These are phyloP conservation scores for Linum usitatissimum DNA, from an alignment of 345 rosid species.

Conservation along the genomic window DNA sequence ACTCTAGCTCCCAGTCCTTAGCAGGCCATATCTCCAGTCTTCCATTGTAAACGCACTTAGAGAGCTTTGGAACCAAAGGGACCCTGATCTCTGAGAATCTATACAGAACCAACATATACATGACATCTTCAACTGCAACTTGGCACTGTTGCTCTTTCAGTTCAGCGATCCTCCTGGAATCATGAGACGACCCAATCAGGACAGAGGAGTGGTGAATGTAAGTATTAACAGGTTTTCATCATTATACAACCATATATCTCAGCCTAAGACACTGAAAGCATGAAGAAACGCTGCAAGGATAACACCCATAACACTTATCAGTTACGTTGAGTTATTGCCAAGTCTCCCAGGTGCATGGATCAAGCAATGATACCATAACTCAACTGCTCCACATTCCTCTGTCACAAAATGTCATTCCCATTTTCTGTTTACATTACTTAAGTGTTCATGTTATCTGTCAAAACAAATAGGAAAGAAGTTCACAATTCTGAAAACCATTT, in stretches of 20 bases:
- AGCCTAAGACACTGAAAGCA: neutral
- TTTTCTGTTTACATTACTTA: neutral
- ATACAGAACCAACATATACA: constrained; percentile 70
- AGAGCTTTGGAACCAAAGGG: constrained; percentile 77
- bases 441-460: neutral
- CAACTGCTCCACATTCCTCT: neutral
- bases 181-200: constrained; percentile 15
- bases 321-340: constrained; percentile 2
- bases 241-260: neutral
- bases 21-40: constrained; percentile 86
- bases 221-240: neutral
- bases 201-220: neutral
- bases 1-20: constrained; percentile 89
- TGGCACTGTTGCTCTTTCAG: constrained; percentile 55
- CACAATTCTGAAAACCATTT: neutral
- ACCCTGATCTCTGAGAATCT: constrained; percentile 81
- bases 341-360: constrained; percentile 1
- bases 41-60: constrained; percentile 63
- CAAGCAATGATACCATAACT: neutral
- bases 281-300: neutral
- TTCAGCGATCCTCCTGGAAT: constrained; percentile 66
- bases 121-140: constrained; percentile 73
- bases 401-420: neutral
- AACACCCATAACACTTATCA: constrained; percentile 6
- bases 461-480: neutral